These are phyloP conservation scores for Adansonia madagascariensis DNA, from an alignment of 441 rosid genomes.

Conservation along the genomic window DNA sequence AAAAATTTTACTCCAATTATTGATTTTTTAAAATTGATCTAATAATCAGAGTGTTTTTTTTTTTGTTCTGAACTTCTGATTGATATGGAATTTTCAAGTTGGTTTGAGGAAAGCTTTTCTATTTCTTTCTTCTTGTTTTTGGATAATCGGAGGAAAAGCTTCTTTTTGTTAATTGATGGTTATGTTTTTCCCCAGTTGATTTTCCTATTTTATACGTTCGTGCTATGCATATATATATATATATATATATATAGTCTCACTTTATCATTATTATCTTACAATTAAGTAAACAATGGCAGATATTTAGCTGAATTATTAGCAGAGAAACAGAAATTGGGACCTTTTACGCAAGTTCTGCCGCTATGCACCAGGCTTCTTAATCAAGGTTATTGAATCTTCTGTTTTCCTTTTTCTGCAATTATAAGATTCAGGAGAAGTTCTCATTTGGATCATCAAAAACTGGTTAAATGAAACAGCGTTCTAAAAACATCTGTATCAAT, in stretches of 20 bases:
- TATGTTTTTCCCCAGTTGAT: not conserved
- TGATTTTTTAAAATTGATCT: conserved; percentile 14
- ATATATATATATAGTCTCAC: not conserved
- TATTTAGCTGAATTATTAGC: conserved; percentile 77
- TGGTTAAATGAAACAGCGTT: not conserved
- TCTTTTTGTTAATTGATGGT: not conserved
- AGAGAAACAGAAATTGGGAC: conserved; percentile 86
- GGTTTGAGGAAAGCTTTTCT: not conserved
- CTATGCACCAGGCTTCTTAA: conserved; percentile 73
- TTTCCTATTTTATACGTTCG: not conserved
- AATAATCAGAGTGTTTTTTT: conserved; percentile 10
- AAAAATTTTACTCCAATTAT: conserved; percentile 20
- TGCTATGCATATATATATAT: not conserved
- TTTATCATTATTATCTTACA: conserved; percentile 1
- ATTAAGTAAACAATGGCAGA: conserved; percentile 40
- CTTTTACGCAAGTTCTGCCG: conserved; percentile 79
- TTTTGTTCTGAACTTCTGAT: not conserved
- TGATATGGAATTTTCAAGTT: not conserved
- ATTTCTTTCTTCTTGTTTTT: not conserved
- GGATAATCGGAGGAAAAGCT: not conserved
- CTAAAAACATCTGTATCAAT: not conserved
- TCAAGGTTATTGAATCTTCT: conserved; percentile 59
- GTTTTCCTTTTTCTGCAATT: conserved; percentile 7
- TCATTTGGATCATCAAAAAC: not conserved
- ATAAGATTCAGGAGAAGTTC: conserved; percentile 25